Evolutionary conservation across 495 filamentous ascomycete species (phyloP).

Genomic region (Aspergillus conjunctus): DNA sequence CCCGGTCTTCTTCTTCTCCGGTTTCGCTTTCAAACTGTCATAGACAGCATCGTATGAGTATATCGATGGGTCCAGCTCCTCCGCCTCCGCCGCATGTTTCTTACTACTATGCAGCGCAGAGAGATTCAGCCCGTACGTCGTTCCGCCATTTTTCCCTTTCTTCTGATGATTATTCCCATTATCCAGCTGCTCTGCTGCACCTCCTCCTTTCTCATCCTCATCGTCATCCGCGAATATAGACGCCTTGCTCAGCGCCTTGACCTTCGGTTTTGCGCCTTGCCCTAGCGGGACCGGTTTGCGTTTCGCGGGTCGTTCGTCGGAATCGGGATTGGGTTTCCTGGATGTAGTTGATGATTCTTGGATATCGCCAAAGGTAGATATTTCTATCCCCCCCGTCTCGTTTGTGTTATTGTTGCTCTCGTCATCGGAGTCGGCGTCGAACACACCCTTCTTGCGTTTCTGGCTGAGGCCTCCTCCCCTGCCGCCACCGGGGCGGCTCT

Average conservation of each 20-base stretch:
- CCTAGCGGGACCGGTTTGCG: slow-evolving; percentile 34
- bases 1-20: slow-evolving; percentile 27
- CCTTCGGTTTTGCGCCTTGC: slow-evolving; percentile 35
- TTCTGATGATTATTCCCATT: slow-evolving; percentile 14
- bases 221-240: slow-evolving; percentile 45
- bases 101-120: slow-evolving; percentile 51
- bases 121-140: slow-evolving; percentile 29
- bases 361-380: slow-evolving; percentile 49
- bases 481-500: slow-evolving; percentile 8
- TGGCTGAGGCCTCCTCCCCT: slow-evolving; percentile 34
- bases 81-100: slow-evolving; percentile 49
- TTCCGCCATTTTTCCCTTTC: slow-evolving; percentile 16
- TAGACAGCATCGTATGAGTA: slow-evolving; percentile 62
- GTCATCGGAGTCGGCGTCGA: slow-evolving; percentile 51
- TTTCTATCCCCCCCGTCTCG: slow-evolving; percentile 31
- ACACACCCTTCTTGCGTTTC: slow-evolving; percentile 54
- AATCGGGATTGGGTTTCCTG: slow-evolving; percentile 22
- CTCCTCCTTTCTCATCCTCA: neutral
- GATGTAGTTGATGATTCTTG: slow-evolving; percentile 27
- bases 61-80: slow-evolving; percentile 53
- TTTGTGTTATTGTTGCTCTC: slow-evolving; percentile 37
- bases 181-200: neutral
- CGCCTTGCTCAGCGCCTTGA: slow-evolving; percentile 36
- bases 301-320: slow-evolving; percentile 35
- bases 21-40: slow-evolving; percentile 52